Evolutionary conservation across 2,329 filamentous ascomycete genomes (phyloP).

Genomic region (Plectosphaerella sp.): DNA sequence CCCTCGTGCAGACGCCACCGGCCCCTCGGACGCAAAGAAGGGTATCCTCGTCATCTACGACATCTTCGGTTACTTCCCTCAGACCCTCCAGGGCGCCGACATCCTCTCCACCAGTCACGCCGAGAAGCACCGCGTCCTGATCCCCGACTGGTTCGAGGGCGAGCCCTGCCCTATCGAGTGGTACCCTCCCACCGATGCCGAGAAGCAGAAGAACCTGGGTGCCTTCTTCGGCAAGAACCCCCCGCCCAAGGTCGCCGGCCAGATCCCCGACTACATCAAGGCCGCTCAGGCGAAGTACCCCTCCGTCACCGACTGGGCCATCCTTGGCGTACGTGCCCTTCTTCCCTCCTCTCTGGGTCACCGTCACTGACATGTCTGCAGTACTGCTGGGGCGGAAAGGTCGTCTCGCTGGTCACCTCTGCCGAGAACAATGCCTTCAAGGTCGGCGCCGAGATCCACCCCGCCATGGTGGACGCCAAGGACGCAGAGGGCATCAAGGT

Average conservation of each 20-base stretch:
- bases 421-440: slow-evolving; percentile 50
- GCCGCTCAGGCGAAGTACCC: slow-evolving; percentile 48
- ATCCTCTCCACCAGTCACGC: slow-evolving; percentile 52
- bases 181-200: slow-evolving; percentile 60
- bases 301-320: slow-evolving; percentile 53
- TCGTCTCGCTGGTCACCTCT: slow-evolving; percentile 48
- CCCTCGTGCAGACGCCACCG: slow-evolving; percentile 38
- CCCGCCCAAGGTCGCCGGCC: slow-evolving; percentile 40
- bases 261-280: slow-evolving; percentile 51
- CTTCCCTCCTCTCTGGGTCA: background rate
- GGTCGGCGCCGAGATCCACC: slow-evolving; percentile 48
- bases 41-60: slow-evolving; percentile 61
- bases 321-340: slow-evolving; percentile 49
- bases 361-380: slow-evolving; percentile 14
- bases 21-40: slow-evolving; percentile 44
- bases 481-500: slow-evolving; percentile 58
- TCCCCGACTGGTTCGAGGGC: slow-evolving; percentile 88
- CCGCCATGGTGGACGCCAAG: slow-evolving; percentile 58
- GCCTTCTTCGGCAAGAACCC: slow-evolving; percentile 53
- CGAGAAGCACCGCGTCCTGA: slow-evolving; percentile 77
- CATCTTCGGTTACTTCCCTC: slow-evolving; percentile 67
- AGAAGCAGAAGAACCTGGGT: slow-evolving; percentile 56
- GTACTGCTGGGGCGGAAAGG: slow-evolving; percentile 71
- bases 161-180: slow-evolving; percentile 54
- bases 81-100: slow-evolving; percentile 67